Conservation (phyloP, 2,329 filamentous ascomycete species). For the Sporothrix pseudoabietina region DNA sequence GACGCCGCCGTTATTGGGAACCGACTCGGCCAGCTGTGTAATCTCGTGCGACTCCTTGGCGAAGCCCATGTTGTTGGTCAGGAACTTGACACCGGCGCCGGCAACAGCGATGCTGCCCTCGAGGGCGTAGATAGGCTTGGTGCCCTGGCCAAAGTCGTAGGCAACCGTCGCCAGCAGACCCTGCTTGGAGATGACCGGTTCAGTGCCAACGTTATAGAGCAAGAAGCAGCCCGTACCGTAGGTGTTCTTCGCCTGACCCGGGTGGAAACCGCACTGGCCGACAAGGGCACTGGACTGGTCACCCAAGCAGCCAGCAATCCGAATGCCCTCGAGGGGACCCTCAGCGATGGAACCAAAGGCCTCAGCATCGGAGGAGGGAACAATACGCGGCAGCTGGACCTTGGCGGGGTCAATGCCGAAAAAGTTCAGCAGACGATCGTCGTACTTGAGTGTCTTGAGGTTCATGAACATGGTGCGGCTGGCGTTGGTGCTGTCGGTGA, state of each 20-base stretch:
- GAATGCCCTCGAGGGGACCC: slow-evolving; percentile 68
- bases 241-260: slow-evolving; percentile 85
- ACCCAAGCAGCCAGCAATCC: slow-evolving; percentile 81
- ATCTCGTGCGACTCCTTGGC: slow-evolving; percentile 55
- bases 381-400: slow-evolving; percentile 77
- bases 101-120: slow-evolving; percentile 84
- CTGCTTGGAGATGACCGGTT: slow-evolving; percentile 81
- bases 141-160: slow-evolving; percentile 70
- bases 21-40: slow-evolving; percentile 54
- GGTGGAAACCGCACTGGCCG: slow-evolving; percentile 79
- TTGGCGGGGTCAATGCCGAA: slow-evolving; percentile 72
- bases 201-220: slow-evolving; percentile 82
- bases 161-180: slow-evolving; percentile 85
- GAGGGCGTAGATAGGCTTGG: slow-evolving; percentile 71
- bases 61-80: slow-evolving; percentile 65
- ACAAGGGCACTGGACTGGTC: slow-evolving; percentile 87
- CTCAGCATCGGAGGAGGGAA: slow-evolving; percentile 73
- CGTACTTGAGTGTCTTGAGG: slow-evolving; percentile 76
- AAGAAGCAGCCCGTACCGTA: slow-evolving; percentile 90
- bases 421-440: slow-evolving; percentile 74
- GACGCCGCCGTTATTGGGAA: slow-evolving; percentile 76
- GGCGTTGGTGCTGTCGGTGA: slow-evolving; percentile 86
- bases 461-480: slow-evolving; percentile 96
- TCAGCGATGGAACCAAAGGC: slow-evolving; percentile 69
- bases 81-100: slow-evolving; percentile 76